A percentile compares a stretch with the other conserved stretches of the same genome.
These are phyloP conservation scores for Agaricus bisporus DNA, from an alignment of 768 basidiomycete genomes.

Conservation along the genomic window DNA sequence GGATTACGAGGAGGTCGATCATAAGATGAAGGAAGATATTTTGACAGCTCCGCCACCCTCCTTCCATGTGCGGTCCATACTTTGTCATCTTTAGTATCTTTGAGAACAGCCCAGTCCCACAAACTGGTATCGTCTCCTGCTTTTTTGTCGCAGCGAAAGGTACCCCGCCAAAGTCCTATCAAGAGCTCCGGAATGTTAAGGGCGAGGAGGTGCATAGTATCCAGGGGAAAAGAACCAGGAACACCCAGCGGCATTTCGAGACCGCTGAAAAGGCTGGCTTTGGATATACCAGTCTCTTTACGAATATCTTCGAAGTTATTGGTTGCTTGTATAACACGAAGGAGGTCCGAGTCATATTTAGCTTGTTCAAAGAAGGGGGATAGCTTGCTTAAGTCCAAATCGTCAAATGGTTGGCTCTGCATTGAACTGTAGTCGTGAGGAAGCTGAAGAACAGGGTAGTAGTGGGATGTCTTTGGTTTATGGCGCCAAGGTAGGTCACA, in stretches of 20 bases:
- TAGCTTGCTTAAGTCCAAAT: not conserved
- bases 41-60: slow-evolving; percentile 17
- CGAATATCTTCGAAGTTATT: slow-evolving; percentile 19
- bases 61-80: slow-evolving; percentile 31
- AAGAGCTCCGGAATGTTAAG: slow-evolving; percentile 33
- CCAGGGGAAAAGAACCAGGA: slow-evolving; percentile 28
- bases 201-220: slow-evolving; percentile 34
- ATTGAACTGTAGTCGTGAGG: slow-evolving; percentile 19
- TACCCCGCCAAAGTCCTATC: slow-evolving; percentile 27
- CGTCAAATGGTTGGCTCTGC: slow-evolving; percentile 5
- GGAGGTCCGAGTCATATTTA: not conserved
- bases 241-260: slow-evolving; percentile 22
- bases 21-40: slow-evolving; percentile 20
- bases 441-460: slow-evolving; percentile 25
- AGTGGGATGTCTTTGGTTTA: slow-evolving; percentile 10
- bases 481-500: slow-evolving; percentile 4
- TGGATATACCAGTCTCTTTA: slow-evolving; percentile 27
- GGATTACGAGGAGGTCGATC: slow-evolving; percentile 22
- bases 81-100: slow-evolving; percentile 9
- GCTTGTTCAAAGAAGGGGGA: not conserved
- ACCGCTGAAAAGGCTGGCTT: slow-evolving; percentile 30
- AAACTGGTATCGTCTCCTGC: slow-evolving; percentile 7
- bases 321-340: not conserved
- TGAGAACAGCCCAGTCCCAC: slow-evolving; percentile 28
- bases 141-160: slow-evolving; percentile 18